These are phyloP conservation scores for Globisporangium acanthophoron DNA, from an alignment of 352 stramenopile genomes.

Conservation along the genomic window DNA sequence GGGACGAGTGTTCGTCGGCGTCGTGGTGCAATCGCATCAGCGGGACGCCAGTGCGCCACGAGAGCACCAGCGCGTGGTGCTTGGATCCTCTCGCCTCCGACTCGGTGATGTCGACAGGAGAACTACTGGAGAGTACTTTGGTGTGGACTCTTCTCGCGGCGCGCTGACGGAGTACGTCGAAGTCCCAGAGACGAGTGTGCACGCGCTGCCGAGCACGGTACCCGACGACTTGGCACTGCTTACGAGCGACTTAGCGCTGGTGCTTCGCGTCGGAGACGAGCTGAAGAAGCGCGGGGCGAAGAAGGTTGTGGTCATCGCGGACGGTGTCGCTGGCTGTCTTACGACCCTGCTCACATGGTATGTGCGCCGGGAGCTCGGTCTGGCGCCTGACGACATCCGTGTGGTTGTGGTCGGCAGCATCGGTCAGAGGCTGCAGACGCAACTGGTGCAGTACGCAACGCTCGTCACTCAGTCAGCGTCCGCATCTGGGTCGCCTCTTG, in stretches of 20 bases:
- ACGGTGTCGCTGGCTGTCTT: slow-evolving; percentile 16
- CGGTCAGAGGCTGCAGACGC: not conserved
- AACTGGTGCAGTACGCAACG: slow-evolving; percentile 15
- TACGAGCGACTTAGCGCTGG: slow-evolving; percentile 29
- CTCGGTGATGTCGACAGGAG: not conserved
- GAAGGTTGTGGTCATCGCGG: slow-evolving; percentile 24
- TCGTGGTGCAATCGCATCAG: slow-evolving; percentile 20
- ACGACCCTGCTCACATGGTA: slow-evolving; percentile 21
- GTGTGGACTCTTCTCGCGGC: slow-evolving; percentile 24
- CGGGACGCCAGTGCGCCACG: not conserved
- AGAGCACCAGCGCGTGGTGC: slow-evolving; percentile 6
- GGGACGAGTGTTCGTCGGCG: slow-evolving; percentile 32
- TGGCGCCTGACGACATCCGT: slow-evolving; percentile 20
- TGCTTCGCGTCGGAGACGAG: slow-evolving; percentile 27
- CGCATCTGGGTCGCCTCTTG: slow-evolving; percentile 16
- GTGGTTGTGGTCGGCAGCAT: slow-evolving; percentile 21
- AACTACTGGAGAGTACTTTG: slow-evolving; percentile 13
- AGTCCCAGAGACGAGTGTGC: slow-evolving; percentile 28
- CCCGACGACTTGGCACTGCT: slow-evolving; percentile 41
- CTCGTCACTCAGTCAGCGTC: slow-evolving; percentile 20
- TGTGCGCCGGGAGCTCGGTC: slow-evolving; percentile 19
- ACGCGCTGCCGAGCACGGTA: slow-evolving; percentile 19
- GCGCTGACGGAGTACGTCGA: slow-evolving; percentile 38
- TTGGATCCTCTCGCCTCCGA: slow-evolving; percentile 23
- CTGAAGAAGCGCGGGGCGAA: slow-evolving; percentile 16